phyloP scores from a whole-genome alignment of 331 rosid genomes.

The Malus hybrid region DNA sequence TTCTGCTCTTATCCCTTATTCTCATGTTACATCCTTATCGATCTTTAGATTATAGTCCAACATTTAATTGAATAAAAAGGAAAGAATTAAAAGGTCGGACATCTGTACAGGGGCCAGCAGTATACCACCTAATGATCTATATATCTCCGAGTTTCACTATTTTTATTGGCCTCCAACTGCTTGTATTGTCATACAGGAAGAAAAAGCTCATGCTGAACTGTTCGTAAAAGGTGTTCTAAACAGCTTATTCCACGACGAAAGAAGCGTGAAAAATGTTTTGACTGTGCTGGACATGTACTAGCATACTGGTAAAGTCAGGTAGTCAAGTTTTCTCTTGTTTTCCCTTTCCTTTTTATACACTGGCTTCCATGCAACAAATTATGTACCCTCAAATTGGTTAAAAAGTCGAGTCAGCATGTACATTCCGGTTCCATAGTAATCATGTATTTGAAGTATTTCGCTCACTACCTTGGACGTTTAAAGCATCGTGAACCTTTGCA shows the following conservation, averaged over 20 bases:
- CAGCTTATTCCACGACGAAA: not conserved
- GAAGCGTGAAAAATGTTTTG: not conserved
- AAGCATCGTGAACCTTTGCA: not conserved
- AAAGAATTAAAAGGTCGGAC: not conserved
- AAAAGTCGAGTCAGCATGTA: not conserved
- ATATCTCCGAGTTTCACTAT: not conserved
- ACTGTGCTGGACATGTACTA: not conserved
- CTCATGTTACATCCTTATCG: too few relatives aligned
- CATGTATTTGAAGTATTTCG: not conserved
- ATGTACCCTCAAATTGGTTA: not conserved
- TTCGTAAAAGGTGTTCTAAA: not conserved
- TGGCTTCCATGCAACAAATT: not conserved
- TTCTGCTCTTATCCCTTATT: too few relatives aligned
- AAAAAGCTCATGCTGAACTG: not conserved
- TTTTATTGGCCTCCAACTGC: not conserved
- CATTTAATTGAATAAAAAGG: not conserved
- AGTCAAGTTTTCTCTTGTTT: not conserved
- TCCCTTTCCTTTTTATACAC: not conserved
- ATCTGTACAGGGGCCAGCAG: not conserved
- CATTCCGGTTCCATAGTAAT: not conserved
- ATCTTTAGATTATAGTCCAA: too few relatives aligned
- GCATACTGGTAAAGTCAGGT: not conserved
- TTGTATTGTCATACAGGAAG: constrained; percentile 12
- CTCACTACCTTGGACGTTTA: not conserved
- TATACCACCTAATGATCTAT: not conserved